Evolutionary conservation across 306 rosid genomes (phyloP).

Genomic region (Sicyos baderoa): DNA sequence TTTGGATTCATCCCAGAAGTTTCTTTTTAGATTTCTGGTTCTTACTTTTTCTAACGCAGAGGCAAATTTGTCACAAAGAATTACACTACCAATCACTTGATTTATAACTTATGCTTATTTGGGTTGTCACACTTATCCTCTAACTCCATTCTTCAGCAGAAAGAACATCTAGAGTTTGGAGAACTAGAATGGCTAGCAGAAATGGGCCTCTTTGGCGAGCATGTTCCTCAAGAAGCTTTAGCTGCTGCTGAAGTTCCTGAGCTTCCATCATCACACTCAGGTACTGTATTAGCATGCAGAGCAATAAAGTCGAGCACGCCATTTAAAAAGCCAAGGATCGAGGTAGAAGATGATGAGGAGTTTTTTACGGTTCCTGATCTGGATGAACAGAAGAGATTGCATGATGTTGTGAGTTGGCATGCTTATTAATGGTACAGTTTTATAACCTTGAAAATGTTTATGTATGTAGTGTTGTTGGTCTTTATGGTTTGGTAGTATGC

Average conservation of each 20-base stretch:
- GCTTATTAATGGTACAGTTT: background rate
- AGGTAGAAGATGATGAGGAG: constrained; percentile 65
- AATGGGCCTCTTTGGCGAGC: constrained; percentile 60
- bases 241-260: constrained; percentile 96
- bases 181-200: constrained; percentile 89
- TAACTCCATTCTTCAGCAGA: constrained; percentile 31
- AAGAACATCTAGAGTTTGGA: constrained; percentile 69
- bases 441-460: background rate
- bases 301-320: constrained; percentile 41
- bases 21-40: background rate
- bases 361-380: constrained; percentile 77
- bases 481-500: background rate
- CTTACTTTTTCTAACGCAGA: background rate
- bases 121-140: no score
- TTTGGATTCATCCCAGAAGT: background rate
- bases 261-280: constrained; percentile 47
- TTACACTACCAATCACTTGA: background rate
- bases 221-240: constrained; percentile 47
- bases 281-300: constrained; percentile 35
- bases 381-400: constrained; percentile 31
- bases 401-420: background rate
- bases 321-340: constrained; percentile 72
- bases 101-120: background rate
- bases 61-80: background rate
- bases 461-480: background rate